Percentiles rank a stretch among this genome's conserved stretches.
phyloP scores from a whole-genome alignment of 148 eudicot genomes.

The Talinum fruticosum region DNA sequence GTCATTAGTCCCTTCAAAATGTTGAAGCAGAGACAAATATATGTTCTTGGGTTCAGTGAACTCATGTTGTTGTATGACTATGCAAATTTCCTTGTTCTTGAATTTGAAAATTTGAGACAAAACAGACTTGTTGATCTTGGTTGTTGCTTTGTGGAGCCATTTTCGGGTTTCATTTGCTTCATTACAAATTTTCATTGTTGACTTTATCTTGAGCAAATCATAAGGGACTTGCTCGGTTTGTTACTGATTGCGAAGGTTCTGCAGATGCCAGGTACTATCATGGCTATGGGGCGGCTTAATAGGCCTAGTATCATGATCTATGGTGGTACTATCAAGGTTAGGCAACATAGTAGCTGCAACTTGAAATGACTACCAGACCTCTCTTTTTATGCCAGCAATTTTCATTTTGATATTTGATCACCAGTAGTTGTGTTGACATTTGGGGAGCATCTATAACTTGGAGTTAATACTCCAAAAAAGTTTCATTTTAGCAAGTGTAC shows the following conservation, averaged over 20 bases:
- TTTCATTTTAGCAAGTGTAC: background rate
- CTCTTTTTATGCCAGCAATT: background rate
- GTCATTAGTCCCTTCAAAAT: background rate
- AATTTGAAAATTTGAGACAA: background rate
- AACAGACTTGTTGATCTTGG: background rate
- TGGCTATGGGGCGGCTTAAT: conserved; percentile 87
- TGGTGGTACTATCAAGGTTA: conserved; percentile 84
- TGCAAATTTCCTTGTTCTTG: background rate
- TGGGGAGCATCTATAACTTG: too few relatives aligned
- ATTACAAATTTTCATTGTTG: background rate
- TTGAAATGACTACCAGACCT: background rate
- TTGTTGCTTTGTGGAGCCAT: background rate
- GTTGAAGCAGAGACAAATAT: background rate
- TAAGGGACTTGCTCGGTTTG: background rate
- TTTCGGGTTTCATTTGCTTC: background rate
- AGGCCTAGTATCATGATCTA: conserved; percentile 83
- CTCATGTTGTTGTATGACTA: background rate
- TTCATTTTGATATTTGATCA: background rate
- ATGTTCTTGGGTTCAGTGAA: background rate
- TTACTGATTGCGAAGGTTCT: conserved; percentile 6
- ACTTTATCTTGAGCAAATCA: background rate
- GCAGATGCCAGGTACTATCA: conserved; percentile 89
- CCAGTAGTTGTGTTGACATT: too few relatives aligned
- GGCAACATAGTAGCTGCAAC: background rate
- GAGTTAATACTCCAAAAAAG: too few relatives aligned